Conservation (phyloP, 345 rosid genomes). For the Populus nigra region DNA sequence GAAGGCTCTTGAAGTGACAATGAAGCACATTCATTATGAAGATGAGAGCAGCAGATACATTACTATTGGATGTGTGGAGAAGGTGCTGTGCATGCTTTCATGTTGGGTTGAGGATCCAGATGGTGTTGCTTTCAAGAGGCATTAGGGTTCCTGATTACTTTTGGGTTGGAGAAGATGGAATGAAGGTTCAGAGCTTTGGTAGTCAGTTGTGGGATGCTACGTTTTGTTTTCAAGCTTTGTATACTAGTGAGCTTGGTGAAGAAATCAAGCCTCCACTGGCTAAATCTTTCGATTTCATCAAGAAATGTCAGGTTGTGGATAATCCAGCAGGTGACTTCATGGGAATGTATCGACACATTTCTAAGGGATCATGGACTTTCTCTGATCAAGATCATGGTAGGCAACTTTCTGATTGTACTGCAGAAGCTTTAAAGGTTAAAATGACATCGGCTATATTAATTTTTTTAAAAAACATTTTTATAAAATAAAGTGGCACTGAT, state of each 20-base stretch:
- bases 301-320: slow-evolving; percentile 50
- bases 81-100: slow-evolving; percentile 47
- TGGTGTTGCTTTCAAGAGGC: slow-evolving; percentile 50
- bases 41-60: slow-evolving; percentile 37
- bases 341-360: too few species aligned
- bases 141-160: slow-evolving; percentile 48
- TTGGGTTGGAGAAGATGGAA: slow-evolving; percentile 72
- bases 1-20: slow-evolving; percentile 19
- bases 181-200: slow-evolving; percentile 67
- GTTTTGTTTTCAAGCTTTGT: slow-evolving; percentile 43
- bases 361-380: too few species aligned
- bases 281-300: slow-evolving; percentile 39
- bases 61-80: slow-evolving; percentile 35
- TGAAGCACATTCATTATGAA: slow-evolving; percentile 27
- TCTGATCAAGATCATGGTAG: too few species aligned
- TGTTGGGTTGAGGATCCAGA: slow-evolving; percentile 73
- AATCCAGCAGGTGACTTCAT: slow-evolving; percentile 43
- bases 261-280: slow-evolving; percentile 35
- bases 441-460: too few species aligned
- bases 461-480: too few species aligned
- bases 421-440: too few species aligned
- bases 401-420: too few species aligned
- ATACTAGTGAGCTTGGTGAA: slow-evolving; percentile 32
- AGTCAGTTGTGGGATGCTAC: slow-evolving; percentile 65
- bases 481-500: too few species aligned